phyloP scores from a whole-genome alignment of 78 protist genomes.

The Protostelium mycophagum region DNA sequence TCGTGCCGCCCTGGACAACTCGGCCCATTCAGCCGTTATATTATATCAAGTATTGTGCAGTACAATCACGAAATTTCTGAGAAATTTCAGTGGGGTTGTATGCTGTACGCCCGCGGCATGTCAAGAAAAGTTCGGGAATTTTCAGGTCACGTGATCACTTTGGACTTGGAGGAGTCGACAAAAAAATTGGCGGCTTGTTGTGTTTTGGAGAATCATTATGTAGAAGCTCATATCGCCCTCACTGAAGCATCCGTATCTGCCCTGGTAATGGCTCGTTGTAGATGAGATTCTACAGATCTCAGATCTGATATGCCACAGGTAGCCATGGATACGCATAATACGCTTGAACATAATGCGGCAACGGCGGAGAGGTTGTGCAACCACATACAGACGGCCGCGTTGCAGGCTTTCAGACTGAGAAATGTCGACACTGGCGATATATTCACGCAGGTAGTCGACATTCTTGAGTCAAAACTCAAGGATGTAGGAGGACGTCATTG shows the following conservation, averaged over 20 bases:
- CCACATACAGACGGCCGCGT: not conserved
- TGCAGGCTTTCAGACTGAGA: not conserved
- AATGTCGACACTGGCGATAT: not conserved
- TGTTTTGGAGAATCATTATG: not conserved
- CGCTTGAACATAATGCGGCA: not conserved
- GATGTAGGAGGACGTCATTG: not conserved
- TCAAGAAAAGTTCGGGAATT: not conserved
- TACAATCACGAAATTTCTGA: not conserved
- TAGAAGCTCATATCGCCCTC: not conserved
- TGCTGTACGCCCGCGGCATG: not conserved
- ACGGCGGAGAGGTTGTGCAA: not conserved
- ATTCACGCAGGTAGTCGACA: not conserved
- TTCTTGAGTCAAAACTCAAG: not conserved
- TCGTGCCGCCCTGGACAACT: constrained; percentile 1
- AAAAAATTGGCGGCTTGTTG: not conserved
- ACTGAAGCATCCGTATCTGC: not conserved
- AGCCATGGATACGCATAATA: not conserved
- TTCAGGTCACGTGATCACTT: not conserved
- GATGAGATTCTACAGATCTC: not conserved
- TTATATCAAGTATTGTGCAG: not conserved
- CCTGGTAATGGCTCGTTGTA: not conserved
- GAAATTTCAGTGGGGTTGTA: not conserved
- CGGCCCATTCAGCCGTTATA: not conserved
- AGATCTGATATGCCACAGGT: not conserved
- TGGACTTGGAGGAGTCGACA: not conserved